Base-by-base conservation (phyloP, 371 early-diverging fungal genomes). In the Mortierella sp. region DNA sequence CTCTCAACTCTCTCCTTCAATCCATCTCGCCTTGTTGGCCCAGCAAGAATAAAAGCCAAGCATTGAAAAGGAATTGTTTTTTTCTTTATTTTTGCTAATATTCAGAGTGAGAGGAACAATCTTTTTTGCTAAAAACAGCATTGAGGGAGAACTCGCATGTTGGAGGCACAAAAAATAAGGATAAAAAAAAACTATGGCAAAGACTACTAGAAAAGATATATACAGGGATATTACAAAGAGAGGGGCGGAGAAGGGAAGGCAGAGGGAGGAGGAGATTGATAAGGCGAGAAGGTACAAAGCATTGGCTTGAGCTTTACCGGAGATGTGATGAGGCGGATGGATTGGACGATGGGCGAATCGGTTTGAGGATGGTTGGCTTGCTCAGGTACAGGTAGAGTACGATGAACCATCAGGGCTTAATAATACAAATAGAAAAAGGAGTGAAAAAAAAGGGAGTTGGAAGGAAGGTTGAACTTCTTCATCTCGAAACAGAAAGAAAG, bases 171-270 rank as follows among this genome's bases (percentile, higher is more conserved):
- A 13, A 55, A 10, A n/a, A 28, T 10, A 59, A 59, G 28, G 59
- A 14, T 1, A 16, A 28, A 11, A 28, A 31, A 59, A 59, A 59
- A 16, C 31, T 28, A 31, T 9, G 48, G 48, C 13, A 14, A 16
- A 28, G 59, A 53, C 31, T 31, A 59, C 28, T 59, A 59, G 26
- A 10, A 59, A 59, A 59, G 31, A 59, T 59, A 59, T 59, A 59
- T 59, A 59, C 59, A 59, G 9, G 59, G 59, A 28, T 59, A 28
- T 59, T 59, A 59, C 59, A 59, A 59, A 28, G 57, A 10, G 28
- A 14, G 57, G 16, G n/a, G 16, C 3, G 55, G n/a, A n/a, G 26
- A 5, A 28, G 5, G 31, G 16, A 31, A 13, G 13, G 31, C 2
- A 10, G 14, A n/a, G n/a, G 34, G 37, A 37, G 55, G 5, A 28